Percentiles rank a stretch among this genome's conserved stretches.
These are phyloP conservation scores for Penicillium verrucosum DNA, from an alignment of 2,329 filamentous ascomycete species.

Conservation along the genomic window DNA sequence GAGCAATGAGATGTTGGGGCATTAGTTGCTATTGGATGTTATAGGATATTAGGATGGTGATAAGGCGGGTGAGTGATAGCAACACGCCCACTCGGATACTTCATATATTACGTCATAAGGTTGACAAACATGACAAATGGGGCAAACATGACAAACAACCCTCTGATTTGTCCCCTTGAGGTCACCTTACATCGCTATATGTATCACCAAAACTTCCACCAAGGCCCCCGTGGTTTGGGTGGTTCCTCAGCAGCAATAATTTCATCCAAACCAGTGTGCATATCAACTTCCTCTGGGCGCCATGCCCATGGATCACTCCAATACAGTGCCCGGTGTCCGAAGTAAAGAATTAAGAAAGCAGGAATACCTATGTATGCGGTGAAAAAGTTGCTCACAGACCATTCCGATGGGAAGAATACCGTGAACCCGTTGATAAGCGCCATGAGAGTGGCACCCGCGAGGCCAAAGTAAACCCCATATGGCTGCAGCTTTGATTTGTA, in stretches of 20 bases:
- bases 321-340: conserved; percentile 48
- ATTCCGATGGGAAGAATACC: conserved; percentile 66
- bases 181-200: not conserved
- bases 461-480: conserved; percentile 61
- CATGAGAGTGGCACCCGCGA: conserved; percentile 56
- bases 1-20: not conserved
- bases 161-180: no score
- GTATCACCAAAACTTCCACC: conserved; percentile 29
- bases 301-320: conserved; percentile 53
- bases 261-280: conserved; percentile 54
- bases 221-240: conserved; percentile 29
- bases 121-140: no score
- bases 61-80: conserved; percentile 2
- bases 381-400: conserved; percentile 62
- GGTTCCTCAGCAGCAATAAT: conserved; percentile 46
- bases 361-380: conserved; percentile 65
- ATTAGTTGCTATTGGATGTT: not conserved
- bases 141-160: no score
- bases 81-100: not conserved
- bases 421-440: conserved; percentile 72
- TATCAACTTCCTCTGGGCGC: conserved; percentile 50
- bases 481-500: conserved; percentile 58
- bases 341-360: conserved; percentile 56
- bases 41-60: not conserved
- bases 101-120: no score